phyloP scores from a whole-genome alignment of 1,284 basidiomycete genomes.

The Trichosporon coremiiforme region DNA sequence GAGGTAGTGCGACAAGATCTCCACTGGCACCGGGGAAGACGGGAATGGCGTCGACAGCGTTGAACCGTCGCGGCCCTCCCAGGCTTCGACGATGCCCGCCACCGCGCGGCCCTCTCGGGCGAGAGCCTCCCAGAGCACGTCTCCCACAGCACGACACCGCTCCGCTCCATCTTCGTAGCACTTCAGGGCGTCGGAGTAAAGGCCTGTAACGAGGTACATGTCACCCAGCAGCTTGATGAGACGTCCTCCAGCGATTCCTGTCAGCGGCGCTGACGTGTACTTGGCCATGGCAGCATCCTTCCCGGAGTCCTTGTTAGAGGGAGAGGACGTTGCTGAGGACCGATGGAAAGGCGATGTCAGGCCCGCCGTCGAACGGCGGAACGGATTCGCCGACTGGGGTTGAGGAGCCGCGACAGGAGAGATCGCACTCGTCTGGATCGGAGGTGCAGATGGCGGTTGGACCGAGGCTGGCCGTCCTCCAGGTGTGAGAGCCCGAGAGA shows the following conservation, averaged over 20 bases:
- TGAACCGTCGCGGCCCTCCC: conserved; percentile 72
- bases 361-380: conserved; percentile 42
- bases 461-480: conserved; percentile 50
- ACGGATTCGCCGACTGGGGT: conserved; percentile 40
- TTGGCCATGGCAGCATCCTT: conserved; percentile 26
- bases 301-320: conserved; percentile 17
- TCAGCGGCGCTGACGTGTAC: conserved; percentile 46
- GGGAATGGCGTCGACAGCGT: conserved; percentile 46
- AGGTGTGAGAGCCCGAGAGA: conserved; percentile 45
- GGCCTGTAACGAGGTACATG: conserved; percentile 78
- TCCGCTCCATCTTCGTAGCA: conserved; percentile 83
- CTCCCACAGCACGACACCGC: conserved; percentile 69
- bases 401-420: conserved; percentile 34
- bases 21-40: conserved; percentile 46
- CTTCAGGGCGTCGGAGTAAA: conserved; percentile 73
- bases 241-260: conserved; percentile 56
- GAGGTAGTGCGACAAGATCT: conserved; percentile 50
- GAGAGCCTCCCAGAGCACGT: conserved; percentile 82
- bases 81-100: conserved; percentile 74
- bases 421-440: conserved; percentile 50
- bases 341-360: conserved; percentile 45
- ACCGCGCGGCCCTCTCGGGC: conserved; percentile 80
- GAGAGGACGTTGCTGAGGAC: conserved; percentile 32
- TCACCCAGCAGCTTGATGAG: conserved; percentile 86
- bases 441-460: conserved; percentile 44